Evolutionary conservation across 805 yeast genomes (phyloP).

Genomic region (Cephaloascus fragrans): DNA sequence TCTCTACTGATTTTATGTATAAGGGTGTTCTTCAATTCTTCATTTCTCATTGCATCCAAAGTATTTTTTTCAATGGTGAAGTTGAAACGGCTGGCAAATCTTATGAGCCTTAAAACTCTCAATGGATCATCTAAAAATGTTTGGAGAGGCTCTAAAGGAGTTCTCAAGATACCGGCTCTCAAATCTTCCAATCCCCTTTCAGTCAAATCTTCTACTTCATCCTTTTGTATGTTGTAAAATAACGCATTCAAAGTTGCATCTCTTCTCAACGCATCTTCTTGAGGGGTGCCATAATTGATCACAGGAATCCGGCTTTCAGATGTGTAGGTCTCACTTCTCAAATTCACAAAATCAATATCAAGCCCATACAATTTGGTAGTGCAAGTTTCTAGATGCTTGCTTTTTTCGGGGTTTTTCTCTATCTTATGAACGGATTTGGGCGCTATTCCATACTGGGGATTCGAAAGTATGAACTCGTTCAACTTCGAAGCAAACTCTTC

Average conservation of each 20-base stretch:
- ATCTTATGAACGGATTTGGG: conserved; percentile 59
- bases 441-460: conserved; percentile 10
- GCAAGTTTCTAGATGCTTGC: conserved; percentile 94
- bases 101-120: conserved; percentile 71
- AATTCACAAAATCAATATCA: conserved; percentile 91
- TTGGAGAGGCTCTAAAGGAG: conserved; percentile 77
- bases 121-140: conserved; percentile 94
- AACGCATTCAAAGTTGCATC: conserved; percentile 94
- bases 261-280: conserved; percentile 83
- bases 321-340: conserved; percentile 81
- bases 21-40: conserved; percentile 48
- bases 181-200: conserved; percentile 68
- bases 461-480: conserved; percentile 33
- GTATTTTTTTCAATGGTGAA: conserved; percentile 57
- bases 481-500: conserved; percentile 71
- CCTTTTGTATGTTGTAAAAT: conserved; percentile 69
- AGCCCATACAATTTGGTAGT: conserved; percentile 76
- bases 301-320: conserved; percentile 79
- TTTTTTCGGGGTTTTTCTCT: conserved; percentile 88
- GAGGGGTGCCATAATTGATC: conserved; percentile 79
- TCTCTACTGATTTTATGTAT: conserved; percentile 77
- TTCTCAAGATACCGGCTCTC: conserved; percentile 58
- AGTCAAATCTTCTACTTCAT: conserved; percentile 78
- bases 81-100: conserved; percentile 76
- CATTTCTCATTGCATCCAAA: conserved; percentile 52